Evolutionary conservation across 805 yeast species (phyloP).

Genomic region (Teunomyces aglyptinius): DNA sequence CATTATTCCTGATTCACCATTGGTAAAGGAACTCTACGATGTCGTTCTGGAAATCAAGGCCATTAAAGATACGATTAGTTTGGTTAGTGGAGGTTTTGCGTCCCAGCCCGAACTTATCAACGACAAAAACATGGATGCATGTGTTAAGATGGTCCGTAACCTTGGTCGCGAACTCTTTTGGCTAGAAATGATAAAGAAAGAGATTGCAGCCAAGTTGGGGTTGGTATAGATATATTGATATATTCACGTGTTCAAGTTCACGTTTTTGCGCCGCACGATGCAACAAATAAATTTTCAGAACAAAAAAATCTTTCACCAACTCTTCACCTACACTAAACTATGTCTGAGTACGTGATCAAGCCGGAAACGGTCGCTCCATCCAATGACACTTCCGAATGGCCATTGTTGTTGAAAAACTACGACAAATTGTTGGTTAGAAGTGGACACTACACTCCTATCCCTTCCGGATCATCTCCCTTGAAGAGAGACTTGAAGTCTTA

Average conservation of each 20-base stretch:
- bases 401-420: constrained; percentile 86
- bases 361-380: constrained; percentile 80
- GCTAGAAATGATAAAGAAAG: constrained; percentile 35
- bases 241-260: not conserved
- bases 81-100: constrained; percentile 51
- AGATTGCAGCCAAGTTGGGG: constrained; percentile 26
- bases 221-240: not conserved
- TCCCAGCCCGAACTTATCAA: constrained; percentile 32
- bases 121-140: constrained; percentile 30
- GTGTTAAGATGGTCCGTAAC: constrained; percentile 35
- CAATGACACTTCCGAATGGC: constrained; percentile 92
- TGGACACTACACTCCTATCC: constrained; percentile 97
- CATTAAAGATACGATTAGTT: constrained; percentile 61
- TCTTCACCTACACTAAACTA: constrained; percentile 18
- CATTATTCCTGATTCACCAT: constrained; percentile 37
- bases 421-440: constrained; percentile 93
- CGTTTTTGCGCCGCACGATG: constrained; percentile 29
- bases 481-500: constrained; percentile 91
- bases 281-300: constrained; percentile 9
- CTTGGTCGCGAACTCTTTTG: constrained; percentile 41
- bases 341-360: constrained; percentile 78
- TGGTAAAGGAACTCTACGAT: constrained; percentile 55
- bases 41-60: constrained; percentile 67
- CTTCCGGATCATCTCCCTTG: constrained; percentile 91
- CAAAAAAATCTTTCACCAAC: constrained; percentile 3